Conservation (phyloP, 768 basidiomycete genomes). For the Calocybe indica region DNA sequence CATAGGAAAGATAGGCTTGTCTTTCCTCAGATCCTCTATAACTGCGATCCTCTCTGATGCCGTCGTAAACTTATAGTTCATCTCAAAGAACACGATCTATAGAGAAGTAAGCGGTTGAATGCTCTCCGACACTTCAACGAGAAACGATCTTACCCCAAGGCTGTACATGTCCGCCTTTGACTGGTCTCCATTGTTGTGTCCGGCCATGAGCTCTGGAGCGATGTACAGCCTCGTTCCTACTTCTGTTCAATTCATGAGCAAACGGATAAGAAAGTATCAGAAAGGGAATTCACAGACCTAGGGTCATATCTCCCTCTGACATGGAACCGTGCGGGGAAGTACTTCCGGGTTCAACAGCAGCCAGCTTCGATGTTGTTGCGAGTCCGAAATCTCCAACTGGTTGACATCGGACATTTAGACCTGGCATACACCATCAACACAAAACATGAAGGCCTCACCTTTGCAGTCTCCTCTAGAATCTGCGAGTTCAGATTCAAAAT, state of each 20-base stretch:
- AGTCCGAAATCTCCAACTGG: constrained; percentile 91
- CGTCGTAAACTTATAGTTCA: constrained; percentile 84
- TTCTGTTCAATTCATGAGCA: constrained; percentile 33
- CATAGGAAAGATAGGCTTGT: constrained; percentile 68
- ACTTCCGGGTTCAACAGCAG: constrained; percentile 72
- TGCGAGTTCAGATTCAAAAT: constrained; percentile 18
- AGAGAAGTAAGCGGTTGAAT: background rate
- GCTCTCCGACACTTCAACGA: too few species aligned
- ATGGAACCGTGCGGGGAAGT: constrained; percentile 39
- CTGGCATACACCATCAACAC: background rate
- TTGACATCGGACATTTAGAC: background rate
- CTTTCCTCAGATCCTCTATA: constrained; percentile 71
- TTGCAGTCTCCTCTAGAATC: constrained; percentile 83
- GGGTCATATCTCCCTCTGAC: constrained; percentile 66
- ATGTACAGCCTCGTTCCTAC: constrained; percentile 92
- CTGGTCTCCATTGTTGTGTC: constrained; percentile 60
- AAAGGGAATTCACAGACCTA: constrained; percentile 38
- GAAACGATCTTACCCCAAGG: constrained; percentile 58
- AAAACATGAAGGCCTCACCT: constrained; percentile 29
- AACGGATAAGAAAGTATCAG: background rate
- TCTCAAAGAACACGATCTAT: constrained; percentile 95
- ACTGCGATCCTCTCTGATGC: constrained; percentile 81
- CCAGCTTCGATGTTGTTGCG: constrained; percentile 69
- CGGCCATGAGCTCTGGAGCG: constrained; percentile 82
- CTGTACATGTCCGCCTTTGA: constrained; percentile 94